Percentiles rank a stretch among this genome's conserved stretches.
phyloP scores from a whole-genome alignment of 371 early-diverging fungal genomes.

The Lichtheimia ornata region DNA sequence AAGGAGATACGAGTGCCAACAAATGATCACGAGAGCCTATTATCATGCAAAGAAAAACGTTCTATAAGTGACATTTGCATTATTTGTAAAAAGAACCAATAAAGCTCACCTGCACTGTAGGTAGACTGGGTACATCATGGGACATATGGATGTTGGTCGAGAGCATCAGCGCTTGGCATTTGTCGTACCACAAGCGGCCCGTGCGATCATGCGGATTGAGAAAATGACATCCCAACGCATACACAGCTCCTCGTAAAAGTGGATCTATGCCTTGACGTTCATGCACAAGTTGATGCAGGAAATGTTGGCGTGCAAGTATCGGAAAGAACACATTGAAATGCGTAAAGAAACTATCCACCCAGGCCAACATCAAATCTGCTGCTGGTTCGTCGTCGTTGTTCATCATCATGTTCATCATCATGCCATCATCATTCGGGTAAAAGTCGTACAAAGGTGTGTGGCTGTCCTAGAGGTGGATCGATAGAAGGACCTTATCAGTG shows the following conservation, averaged over 20 bases:
- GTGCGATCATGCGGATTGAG: conserved; percentile 14
- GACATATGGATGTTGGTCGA: conserved; percentile 7
- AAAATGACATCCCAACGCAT: conserved; percentile 29
- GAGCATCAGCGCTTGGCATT: not conserved
- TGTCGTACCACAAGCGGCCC: conserved; percentile 11
- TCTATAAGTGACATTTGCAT: not conserved
- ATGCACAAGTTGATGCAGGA: conserved; percentile 26
- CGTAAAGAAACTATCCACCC: conserved; percentile 33
- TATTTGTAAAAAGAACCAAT: not conserved
- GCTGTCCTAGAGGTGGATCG: conserved; percentile 50
- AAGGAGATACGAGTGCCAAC: conserved; percentile 40
- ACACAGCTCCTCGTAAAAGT: conserved; percentile 34
- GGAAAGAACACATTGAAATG: conserved; percentile 51
- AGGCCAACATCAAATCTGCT: conserved; percentile 13
- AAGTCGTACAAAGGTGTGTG: conserved; percentile 31
- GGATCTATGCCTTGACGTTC: conserved; percentile 23
- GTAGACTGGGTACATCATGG: conserved; percentile 19
- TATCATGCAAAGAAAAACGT: not conserved
- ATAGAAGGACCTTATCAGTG: conserved; percentile 55
- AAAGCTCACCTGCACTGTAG: conserved; percentile 32
- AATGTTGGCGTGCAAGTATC: conserved; percentile 38
- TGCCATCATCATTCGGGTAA: conserved; percentile 9
- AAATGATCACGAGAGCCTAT: conserved; percentile 40
- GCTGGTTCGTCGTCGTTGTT: conserved; percentile 3
- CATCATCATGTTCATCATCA: conserved; percentile 2